Base-by-base conservation (phyloP, 2,329 filamentous ascomycete genomes). In the Aspergillus fumigatus region DNA sequence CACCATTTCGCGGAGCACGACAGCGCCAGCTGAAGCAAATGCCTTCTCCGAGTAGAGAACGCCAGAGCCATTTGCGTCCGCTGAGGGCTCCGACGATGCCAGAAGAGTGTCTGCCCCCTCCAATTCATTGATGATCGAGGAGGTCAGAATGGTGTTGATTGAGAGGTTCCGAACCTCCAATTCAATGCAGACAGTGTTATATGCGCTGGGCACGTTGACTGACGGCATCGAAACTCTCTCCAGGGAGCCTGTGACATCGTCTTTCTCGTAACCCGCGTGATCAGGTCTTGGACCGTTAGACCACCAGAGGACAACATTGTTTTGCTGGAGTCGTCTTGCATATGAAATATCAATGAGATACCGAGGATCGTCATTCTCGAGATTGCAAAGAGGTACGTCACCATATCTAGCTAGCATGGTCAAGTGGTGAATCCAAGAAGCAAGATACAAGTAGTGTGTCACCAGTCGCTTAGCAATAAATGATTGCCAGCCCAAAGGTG, bases 261-360 rank as follows among this genome's bases (percentile, higher is more conserved):
- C 95, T 59, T 88, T 89, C 71, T 99, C 94, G 71, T 97, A 92
- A 0, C 94, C 94, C 48, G 92, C 94, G 74, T 99, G 94, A 70
- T 99, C 94, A 1, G 95, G 94, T 52, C 88, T 85, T 0, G 93
- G 86, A 6, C 88, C 87, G 9, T 85, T 82, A 19, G 93, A 97
- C 94, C 94, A 99, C 94, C 94, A 99, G 6, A 99, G 79, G 5
- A 99, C 89, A 1, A 99, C 90, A 56, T 92, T 92, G 69, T 93
- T 96, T 62, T 89, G 88, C 68, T 96, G 91, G 52, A 99, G 78
- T 19, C 92, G 84, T 55, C 95, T 83, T 0, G 94, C 94, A 71
- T 97, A 99, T 0, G 93, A 90, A 54, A 99, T 85, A 70, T 99
- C 94, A 65, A 99, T 99, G 54, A 99, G 78, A 77, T 94, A 97